Percentiles rank a stretch among this genome's conserved stretches.
These are phyloP conservation scores for Hypoxylon sp. DNA, from an alignment of 2,329 filamentous ascomycete genomes.

Conservation along the genomic window DNA sequence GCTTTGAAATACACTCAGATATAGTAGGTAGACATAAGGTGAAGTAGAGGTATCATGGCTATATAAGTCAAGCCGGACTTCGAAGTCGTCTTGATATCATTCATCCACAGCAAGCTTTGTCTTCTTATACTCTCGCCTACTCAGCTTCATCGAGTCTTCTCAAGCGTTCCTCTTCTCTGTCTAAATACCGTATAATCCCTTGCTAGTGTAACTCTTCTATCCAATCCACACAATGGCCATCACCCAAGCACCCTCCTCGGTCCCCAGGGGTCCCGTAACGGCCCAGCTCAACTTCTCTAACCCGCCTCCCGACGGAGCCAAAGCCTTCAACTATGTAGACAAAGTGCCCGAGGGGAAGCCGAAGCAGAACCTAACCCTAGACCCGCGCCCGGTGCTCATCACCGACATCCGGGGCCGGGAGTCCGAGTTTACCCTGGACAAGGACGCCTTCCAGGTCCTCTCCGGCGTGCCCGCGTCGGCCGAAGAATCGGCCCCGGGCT, in stretches of 20 bases:
- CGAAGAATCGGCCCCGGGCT: conserved; percentile 54
- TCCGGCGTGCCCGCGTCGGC: conserved; percentile 65
- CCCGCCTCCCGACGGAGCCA: conserved; percentile 69
- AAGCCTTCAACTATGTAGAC: conserved; percentile 77
- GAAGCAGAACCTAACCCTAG: conserved; percentile 72
- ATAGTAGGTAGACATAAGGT: background rate
- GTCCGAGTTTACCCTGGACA: conserved; percentile 73
- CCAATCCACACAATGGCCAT: conserved; percentile 56
- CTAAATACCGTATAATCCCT: background rate
- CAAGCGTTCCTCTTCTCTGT: background rate
- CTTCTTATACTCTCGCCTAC: background rate
- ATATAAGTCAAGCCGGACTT: conserved; percentile 34
- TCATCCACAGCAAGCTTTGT: conserved; percentile 5
- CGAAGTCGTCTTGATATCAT: conserved; percentile 19
- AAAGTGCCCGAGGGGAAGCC: conserved; percentile 69
- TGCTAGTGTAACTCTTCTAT: background rate
- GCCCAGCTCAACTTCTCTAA: conserved; percentile 75
- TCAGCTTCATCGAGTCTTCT: background rate
- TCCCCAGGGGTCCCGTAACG: conserved; percentile 70
- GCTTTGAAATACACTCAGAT: conserved; percentile 38
- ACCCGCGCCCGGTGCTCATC: conserved; percentile 67
- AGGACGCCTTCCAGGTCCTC: conserved; percentile 79
- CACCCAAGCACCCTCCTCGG: conserved; percentile 46
- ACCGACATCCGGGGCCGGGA: conserved; percentile 81
- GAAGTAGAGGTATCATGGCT: conserved; percentile 16